Conservation (phyloP, 1,284 basidiomycete species). For the Boletus albobrunnescens region DNA sequence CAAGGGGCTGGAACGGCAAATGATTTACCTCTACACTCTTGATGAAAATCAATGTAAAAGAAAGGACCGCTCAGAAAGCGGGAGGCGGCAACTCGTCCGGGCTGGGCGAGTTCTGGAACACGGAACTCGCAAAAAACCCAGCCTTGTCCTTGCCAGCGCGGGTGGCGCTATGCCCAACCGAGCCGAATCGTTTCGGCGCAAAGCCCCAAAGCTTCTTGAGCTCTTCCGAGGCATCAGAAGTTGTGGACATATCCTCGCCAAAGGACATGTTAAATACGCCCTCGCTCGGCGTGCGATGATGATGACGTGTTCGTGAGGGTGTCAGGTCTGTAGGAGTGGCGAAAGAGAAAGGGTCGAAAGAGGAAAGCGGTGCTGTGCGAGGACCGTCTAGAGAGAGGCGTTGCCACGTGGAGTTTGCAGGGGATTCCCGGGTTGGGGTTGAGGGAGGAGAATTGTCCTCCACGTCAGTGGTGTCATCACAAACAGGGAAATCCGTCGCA, state of each 20-base stretch:
- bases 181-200: constrained; percentile 31
- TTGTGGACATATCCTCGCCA: constrained; percentile 55
- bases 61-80: constrained; percentile 43
- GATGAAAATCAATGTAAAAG: constrained; percentile 28
- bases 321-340: constrained; percentile 24
- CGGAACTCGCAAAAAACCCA: constrained; percentile 68
- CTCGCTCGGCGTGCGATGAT: constrained; percentile 59
- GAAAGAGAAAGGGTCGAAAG: constrained; percentile 41
- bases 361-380: constrained; percentile 47
- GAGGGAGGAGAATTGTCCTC: constrained; percentile 36
- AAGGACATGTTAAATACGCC: constrained; percentile 66
- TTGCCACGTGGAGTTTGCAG: constrained; percentile 30
- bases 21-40: constrained; percentile 40
- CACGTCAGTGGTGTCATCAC: constrained; percentile 61
- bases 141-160: constrained; percentile 32
- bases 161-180: constrained; percentile 25
- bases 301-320: constrained; percentile 35
- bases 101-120: constrained; percentile 77
- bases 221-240: constrained; percentile 40
- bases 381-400: constrained; percentile 40
- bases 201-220: constrained; percentile 37
- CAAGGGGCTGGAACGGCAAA: rapidly evolving
- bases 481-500: constrained; percentile 52
- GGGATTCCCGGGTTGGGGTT: constrained; percentile 39
- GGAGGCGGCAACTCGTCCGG: constrained; percentile 72